phyloP scores from a whole-genome alignment of 2,329 filamentous ascomycete species.

The Alternaria incomplexa region DNA sequence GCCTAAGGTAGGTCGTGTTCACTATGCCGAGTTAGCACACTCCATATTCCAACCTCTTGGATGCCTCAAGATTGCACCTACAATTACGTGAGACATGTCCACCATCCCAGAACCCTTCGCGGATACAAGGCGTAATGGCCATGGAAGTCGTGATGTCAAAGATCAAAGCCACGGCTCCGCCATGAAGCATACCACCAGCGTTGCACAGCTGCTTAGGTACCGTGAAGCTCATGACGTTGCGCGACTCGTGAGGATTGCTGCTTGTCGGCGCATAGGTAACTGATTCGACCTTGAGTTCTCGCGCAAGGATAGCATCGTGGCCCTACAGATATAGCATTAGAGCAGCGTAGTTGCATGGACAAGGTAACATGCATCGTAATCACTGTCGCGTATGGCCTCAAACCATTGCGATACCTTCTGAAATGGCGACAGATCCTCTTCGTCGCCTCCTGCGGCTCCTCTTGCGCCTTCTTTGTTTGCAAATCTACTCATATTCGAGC shows the following conservation, averaged over 20 bases:
- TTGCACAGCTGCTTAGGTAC: slow-evolving; percentile 55
- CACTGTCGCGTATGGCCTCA: slow-evolving; percentile 21
- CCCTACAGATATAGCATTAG: slow-evolving; percentile 26
- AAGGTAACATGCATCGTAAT: slow-evolving; percentile 30
- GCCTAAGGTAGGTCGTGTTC: slow-evolving; percentile 55
- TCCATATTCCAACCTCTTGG: not conserved
- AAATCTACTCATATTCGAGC: slow-evolving; percentile 3
- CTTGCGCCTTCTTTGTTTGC: not conserved
- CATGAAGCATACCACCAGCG: slow-evolving; percentile 56
- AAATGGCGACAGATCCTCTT: slow-evolving; percentile 18
- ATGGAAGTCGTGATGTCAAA: slow-evolving; percentile 61
- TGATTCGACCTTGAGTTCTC: slow-evolving; percentile 44
- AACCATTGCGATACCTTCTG: slow-evolving; percentile 34
- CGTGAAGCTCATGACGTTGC: slow-evolving; percentile 52
- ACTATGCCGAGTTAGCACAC: slow-evolving; percentile 27
- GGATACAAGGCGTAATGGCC: slow-evolving; percentile 39
- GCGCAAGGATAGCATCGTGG: slow-evolving; percentile 39
- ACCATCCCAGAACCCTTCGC: slow-evolving; percentile 52
- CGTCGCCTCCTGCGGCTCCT: not conserved
- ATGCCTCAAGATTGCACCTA: slow-evolving; percentile 6
- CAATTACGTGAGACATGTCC: slow-evolving; percentile 48
- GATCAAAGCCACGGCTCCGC: slow-evolving; percentile 60
- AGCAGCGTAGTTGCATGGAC: not conserved
- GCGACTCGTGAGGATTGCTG: slow-evolving; percentile 40
- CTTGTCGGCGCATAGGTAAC: slow-evolving; percentile 36